Conservation (phyloP, 352 stramenopile species). For the Thraustochytrium sp. region DNA sequence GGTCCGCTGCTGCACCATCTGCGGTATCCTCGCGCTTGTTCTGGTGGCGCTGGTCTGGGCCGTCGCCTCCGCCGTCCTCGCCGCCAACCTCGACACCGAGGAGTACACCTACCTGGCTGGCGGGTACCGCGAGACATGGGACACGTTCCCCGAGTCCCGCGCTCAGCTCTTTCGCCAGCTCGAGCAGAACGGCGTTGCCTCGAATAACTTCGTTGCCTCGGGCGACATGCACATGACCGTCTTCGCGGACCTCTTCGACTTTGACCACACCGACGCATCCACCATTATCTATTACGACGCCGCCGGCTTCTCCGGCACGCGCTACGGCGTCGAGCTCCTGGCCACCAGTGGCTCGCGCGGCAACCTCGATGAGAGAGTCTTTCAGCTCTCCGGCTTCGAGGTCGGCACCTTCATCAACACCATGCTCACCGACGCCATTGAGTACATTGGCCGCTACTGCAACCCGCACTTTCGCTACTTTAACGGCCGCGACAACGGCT, state of each 20-base stretch:
- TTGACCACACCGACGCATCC: not conserved
- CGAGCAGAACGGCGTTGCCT: not conserved
- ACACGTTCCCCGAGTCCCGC: not conserved
- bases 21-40: not conserved
- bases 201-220: not conserved
- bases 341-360: not conserved
- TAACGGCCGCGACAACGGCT: not conserved
- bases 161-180: not conserved
- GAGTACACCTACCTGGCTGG: not conserved
- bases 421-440: not conserved
- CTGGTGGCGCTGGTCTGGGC: not conserved
- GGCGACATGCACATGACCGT: constrained; percentile 24
- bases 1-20: not conserved
- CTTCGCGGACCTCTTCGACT: not conserved
- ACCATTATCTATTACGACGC: not conserved
- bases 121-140: not conserved
- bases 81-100: not conserved
- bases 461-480: constrained; percentile 24
- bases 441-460: not conserved
- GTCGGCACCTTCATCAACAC: not conserved
- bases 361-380: not conserved
- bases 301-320: not conserved
- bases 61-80: not conserved
- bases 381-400: not conserved
- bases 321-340: constrained; percentile 1